Evolutionary conservation across 2,329 filamentous ascomycete genomes (phyloP), one percentile per base, ranked within the genome.

Genomic region (Fusarium acutatum): DNA sequence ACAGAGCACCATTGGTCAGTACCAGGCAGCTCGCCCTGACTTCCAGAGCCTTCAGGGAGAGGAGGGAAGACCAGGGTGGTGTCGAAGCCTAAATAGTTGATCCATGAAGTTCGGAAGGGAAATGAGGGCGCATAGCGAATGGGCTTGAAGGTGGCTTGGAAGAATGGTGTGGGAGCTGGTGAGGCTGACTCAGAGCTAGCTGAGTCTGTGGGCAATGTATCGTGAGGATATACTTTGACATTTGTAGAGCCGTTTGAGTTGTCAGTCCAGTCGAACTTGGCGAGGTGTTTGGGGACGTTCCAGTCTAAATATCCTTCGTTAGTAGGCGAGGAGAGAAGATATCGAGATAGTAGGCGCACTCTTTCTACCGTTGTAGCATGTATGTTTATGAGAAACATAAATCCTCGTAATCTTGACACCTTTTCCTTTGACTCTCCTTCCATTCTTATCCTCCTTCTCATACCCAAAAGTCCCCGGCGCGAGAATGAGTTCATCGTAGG

Each of bases 221-320:
- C 84, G 67, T 85, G 79, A 5, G 86, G 86, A 72, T 81, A 86
- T 35, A 88, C 84, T 43, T 84, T 80, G 65, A 88, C 82, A 13
- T 77, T 79, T 24, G 80, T 82, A 35, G 81, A 79, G 37, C 81
- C 81, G 65, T 83, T 78, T 11, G 80, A 65, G 38, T 80, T 70
- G 24, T 81, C 74, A 20, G 79, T 77, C 82, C 86, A 89, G 20
- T 83, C 82, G 74, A 89, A 89, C 17, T 80, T 80, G 40, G 88
- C 88, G 20, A 89, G 82, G 63, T 89, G 86, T 72, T 89, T 89
- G 18, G 87, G 87, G 35, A 87, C 85, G 73, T 88, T 88, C 87
- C 87, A 89, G 69, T 88, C 86, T 87, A 20, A 5, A 40, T 3
- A 26, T 13, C 34, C 18, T 22, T 15, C 9, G 35, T 75, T 40